These are phyloP conservation scores for Apiospora arundinis DNA, from an alignment of 2,329 filamentous ascomycete genomes.

Conservation along the genomic window DNA sequence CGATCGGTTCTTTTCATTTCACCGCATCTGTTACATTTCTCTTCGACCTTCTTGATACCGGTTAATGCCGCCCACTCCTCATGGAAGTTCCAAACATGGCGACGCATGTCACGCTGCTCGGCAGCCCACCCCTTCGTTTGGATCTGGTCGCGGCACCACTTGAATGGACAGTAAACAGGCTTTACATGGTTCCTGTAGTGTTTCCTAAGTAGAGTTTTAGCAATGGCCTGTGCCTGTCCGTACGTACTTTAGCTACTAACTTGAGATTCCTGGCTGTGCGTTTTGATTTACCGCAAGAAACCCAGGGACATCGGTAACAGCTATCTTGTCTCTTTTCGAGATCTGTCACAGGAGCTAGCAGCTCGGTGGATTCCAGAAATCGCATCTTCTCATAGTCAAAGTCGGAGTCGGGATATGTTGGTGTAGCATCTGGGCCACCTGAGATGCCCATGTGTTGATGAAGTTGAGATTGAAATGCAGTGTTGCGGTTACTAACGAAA, in stretches of 20 bases:
- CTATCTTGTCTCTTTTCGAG: neutral
- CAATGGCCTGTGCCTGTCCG: neutral
- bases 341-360: neutral
- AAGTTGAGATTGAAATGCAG: neutral
- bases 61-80: neutral
- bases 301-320: neutral
- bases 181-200: neutral
- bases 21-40: neutral
- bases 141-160: neutral
- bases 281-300: neutral
- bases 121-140: neutral
- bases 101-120: conserved; percentile 7
- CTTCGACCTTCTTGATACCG: neutral
- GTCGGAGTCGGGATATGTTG: neutral
- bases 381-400: neutral
- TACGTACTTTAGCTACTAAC: neutral
- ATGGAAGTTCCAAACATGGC: neutral
- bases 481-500: neutral
- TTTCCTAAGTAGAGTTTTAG: neutral
- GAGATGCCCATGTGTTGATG: neutral
- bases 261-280: neutral
- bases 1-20: neutral
- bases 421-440: neutral
- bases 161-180: neutral
- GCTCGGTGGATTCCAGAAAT: neutral